Evolutionary conservation across 2,329 filamentous ascomycete genomes (phyloP).

Genomic region (Exophiala sp.): DNA sequence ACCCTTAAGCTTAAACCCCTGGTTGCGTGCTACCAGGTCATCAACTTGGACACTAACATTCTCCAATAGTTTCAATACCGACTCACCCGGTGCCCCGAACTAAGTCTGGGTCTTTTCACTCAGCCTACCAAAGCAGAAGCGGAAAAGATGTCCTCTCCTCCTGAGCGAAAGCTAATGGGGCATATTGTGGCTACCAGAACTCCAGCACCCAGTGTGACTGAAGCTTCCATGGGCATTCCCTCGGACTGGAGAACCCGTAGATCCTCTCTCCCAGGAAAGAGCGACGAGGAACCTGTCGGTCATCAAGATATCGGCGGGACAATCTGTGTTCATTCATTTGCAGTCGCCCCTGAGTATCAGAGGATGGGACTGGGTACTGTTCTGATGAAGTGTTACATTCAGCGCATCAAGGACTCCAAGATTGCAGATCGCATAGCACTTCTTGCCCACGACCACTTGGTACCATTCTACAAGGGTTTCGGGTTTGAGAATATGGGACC

Average conservation of each 20-base stretch:
- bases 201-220: constrained; percentile 57
- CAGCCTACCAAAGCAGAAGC: constrained; percentile 50
- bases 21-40: too few species aligned
- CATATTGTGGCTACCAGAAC: constrained; percentile 74
- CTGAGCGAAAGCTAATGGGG: constrained; percentile 61
- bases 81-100: constrained; percentile 65
- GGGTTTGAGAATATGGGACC: constrained; percentile 64
- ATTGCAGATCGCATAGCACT: constrained; percentile 68
- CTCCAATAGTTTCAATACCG: constrained; percentile 64
- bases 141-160: constrained; percentile 40
- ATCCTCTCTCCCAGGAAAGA: constrained; percentile 30
- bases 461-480: constrained; percentile 69
- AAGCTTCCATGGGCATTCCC: constrained; percentile 70
- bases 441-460: constrained; percentile 67
- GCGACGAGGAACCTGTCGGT: constrained; percentile 49
- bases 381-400: constrained; percentile 68
- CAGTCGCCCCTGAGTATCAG: constrained; percentile 69
- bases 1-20: neutral
- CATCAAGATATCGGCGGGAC: constrained; percentile 69
- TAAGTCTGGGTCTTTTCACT: constrained; percentile 75
- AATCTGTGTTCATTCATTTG: constrained; percentile 75
- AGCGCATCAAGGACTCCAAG: constrained; percentile 64
- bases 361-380: constrained; percentile 66
- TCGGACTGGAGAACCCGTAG: constrained; percentile 55
- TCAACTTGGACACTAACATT: neutral